Base-by-base conservation (phyloP, 1,284 basidiomycete species). In the Cutaneotrichosporon sp. region DNA sequence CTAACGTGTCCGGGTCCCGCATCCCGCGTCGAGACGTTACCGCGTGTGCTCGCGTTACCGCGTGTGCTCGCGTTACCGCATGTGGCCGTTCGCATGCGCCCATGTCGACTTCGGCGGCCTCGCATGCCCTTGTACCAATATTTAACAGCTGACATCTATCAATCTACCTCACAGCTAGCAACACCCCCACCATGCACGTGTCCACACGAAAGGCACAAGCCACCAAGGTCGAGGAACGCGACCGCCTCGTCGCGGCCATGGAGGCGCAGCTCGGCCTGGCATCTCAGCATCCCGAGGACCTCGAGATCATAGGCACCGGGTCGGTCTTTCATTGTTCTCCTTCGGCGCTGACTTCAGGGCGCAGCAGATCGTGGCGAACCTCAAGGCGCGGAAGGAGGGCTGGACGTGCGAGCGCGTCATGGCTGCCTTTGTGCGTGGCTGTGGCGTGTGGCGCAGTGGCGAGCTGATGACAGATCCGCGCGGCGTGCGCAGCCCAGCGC, bases 351-450 rank as follows among this genome's bases (percentile, higher is more conserved):
- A 47, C 24, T 11, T 3, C 52, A 69, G 68, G 4, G 59, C 68
- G 0, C 48, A 53, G 27, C 35, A 60, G 16, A 64, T 68, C 9
- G 68, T 70, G 2, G 39, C 47, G n/a, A 60, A 62, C 35, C 55
- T 72, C 39, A 67, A 65, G 52, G 47, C 25, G 3, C 22, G 55
- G 11, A 58, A 62, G 46, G 37, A 52, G 0, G 63, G 66, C 17
- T 72, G 68, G 68, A 61, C 62, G 0, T 60, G 49, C 16, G 60
- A 66, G 49, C 34, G 60, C 17, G 67, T 72, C 11, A 65, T 67
- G 59, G 32, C 43, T 6, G 70, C 64, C 9, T 70, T 57, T 52
- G 70, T 67, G 48, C 42, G 68, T 63, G 14, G n/a, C n/a, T n/a
- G n/a, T n/a, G n/a, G n/a, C n/a, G n/a, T n/a, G 20, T 25, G 10